phyloP scores from a whole-genome alignment of 345 rosid species.

The Moringa oleifera region DNA sequence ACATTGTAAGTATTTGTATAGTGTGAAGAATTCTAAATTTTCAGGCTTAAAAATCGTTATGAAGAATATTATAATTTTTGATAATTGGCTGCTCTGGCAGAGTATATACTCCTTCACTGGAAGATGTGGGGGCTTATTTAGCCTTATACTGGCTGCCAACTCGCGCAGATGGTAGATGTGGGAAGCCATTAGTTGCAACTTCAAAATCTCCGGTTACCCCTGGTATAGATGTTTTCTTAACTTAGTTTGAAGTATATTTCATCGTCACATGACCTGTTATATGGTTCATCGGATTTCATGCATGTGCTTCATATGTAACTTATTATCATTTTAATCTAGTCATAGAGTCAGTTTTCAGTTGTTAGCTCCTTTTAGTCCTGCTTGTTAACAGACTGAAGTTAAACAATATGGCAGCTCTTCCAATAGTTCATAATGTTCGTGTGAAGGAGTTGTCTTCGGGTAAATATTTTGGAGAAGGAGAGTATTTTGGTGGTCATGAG shows the following conservation, averaged over 20 bases:
- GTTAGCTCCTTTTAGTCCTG: neutral
- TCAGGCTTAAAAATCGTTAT: neutral
- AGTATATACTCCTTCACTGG: slow-evolving; percentile 72
- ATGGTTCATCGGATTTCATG: neutral
- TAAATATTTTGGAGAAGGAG: slow-evolving; percentile 80
- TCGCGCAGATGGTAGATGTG: slow-evolving; percentile 82
- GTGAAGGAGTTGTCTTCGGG: slow-evolving; percentile 57
- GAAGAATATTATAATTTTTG: neutral
- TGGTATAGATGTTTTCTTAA: slow-evolving; percentile 33
- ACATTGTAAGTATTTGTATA: slow-evolving; percentile 54
- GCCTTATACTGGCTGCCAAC: slow-evolving; percentile 79
- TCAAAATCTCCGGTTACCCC: slow-evolving; percentile 73
- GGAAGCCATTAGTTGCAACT: slow-evolving; percentile 70
- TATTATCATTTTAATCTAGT: neutral
- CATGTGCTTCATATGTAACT: too few relatives aligned
- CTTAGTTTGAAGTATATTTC: slow-evolving; percentile 3
- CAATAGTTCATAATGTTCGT: slow-evolving; percentile 59
- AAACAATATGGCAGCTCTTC: slow-evolving; percentile 58
- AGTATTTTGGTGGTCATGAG: slow-evolving; percentile 91
- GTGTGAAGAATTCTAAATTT: slow-evolving; percentile 13
- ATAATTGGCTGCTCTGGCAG: slow-evolving; percentile 38
- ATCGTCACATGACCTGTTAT: neutral
- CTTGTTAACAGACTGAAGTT: slow-evolving; percentile 20
- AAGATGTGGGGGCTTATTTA: slow-evolving; percentile 79
- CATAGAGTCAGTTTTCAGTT: neutral